Base-by-base conservation (phyloP, 129 eudicot genomes). In the Lactuca saligna region DNA sequence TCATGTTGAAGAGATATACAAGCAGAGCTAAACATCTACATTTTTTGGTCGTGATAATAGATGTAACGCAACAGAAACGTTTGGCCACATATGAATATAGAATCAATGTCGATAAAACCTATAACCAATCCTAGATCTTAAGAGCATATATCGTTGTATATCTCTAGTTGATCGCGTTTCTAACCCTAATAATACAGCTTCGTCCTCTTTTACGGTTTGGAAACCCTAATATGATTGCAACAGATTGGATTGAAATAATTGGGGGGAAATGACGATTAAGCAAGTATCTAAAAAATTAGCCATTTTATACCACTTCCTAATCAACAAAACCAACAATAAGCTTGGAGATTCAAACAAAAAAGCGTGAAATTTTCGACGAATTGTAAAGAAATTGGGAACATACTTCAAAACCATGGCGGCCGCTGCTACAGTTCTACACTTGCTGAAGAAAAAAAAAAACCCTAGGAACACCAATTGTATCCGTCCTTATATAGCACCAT, bases 381-480 rank as follows among this genome's bases (percentile, higher is more conserved):
- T 17, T 5, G 59, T 32, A 25, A 57, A 39, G 3, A 33, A 51
- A 50, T 9, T 1, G 25, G 25, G 34, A 58, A 17, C 70, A 13
- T 86, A 86, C 91, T 86, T 86, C 71, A 86, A 88, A 77, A 86
- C 91, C 91, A 86, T 86, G 80, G 68, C 70, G 60, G 84, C 73
- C 14, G 83, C 74, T 51, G 75, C 38, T 39, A 35, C 33, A 10
- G 32, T 63, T 54, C 38, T 39, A 35, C 33, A 10, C 39, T 63
- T 54, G 66, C 68, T 54, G 68, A 42, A 46, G 56, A 46, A 57
- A 76, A 60, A n/a, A n/a, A 60, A 17, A 66, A 81, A 59, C 81
- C 81, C 81, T 69, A 77, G 61, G 0, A 5, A 38, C 8, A 9
- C 41, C 3, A 35, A 61, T 10, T 37, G 54, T 50, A 5, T 62